phyloP scores from a whole-genome alignment of 2,329 filamentous ascomycete genomes.

The Mollisiaceae sp. region DNA sequence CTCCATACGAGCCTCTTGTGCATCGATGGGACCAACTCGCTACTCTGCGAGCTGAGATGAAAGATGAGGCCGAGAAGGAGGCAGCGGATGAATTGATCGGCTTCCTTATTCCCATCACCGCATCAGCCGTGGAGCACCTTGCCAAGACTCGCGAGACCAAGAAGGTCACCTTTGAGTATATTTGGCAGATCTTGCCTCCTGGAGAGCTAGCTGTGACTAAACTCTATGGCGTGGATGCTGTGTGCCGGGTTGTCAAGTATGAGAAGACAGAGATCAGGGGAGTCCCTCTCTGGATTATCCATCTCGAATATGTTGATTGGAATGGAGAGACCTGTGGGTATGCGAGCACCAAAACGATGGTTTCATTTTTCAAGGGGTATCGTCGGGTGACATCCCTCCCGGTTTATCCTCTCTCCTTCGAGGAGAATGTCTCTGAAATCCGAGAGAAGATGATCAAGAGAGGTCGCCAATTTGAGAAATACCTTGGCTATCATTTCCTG shows the following conservation, averaged over 20 bases:
- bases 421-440: background rate
- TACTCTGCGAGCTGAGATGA: conserved; percentile 21
- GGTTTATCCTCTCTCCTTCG: background rate
- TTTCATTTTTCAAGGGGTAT: conserved; percentile 4
- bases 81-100: conserved; percentile 9
- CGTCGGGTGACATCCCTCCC: background rate
- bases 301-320: conserved; percentile 14
- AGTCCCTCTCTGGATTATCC: background rate
- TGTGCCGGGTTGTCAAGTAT: conserved; percentile 21
- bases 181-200: conserved; percentile 18
- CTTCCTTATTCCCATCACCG: conserved; percentile 14
- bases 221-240: conserved; percentile 16
- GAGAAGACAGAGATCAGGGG: conserved; percentile 5
- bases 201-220: conserved; percentile 13
- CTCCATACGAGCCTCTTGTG: conserved; percentile 44
- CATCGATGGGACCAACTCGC: conserved; percentile 45
- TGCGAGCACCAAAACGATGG: conserved; percentile 1
- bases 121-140: conserved; percentile 8
- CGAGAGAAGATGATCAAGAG: background rate
- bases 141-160: conserved; percentile 7
- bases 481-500: background rate
- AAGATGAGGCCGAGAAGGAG: conserved; percentile 2
- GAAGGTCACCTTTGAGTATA: conserved; percentile 15
- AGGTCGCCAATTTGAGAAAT: background rate
- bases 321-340: conserved; percentile 17